Evolutionary conservation across 2,329 filamentous ascomycete species (phyloP).

Genomic region (Clonostachys sp.): DNA sequence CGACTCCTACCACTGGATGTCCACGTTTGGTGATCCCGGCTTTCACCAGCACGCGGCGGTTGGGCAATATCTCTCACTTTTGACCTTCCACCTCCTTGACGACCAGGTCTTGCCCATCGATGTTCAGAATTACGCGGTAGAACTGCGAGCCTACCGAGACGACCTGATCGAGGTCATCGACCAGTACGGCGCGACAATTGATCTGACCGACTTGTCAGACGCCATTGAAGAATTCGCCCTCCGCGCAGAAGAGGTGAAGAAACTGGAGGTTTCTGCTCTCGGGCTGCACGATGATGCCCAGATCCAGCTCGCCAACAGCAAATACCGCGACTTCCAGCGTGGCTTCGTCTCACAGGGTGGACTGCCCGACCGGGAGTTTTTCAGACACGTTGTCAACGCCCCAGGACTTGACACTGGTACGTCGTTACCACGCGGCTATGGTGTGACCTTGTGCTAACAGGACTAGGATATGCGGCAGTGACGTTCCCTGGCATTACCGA

Average conservation of each 20-base stretch:
- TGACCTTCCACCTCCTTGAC: constrained; percentile 30
- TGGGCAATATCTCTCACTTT: constrained; percentile 37
- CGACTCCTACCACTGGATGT: constrained; percentile 82
- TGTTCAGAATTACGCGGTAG: constrained; percentile 30
- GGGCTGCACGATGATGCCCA: constrained; percentile 17
- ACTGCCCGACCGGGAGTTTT: constrained; percentile 37
- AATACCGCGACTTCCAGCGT: constrained; percentile 41
- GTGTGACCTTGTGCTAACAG: neutral
- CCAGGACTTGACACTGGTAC: constrained; percentile 36
- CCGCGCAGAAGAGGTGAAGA: constrained; percentile 21
- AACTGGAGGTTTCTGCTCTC: constrained; percentile 20
- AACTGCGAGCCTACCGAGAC: constrained; percentile 29
- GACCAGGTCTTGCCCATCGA: constrained; percentile 32
- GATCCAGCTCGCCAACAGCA: constrained; percentile 33
- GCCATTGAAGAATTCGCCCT: constrained; percentile 30
- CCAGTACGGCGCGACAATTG: constrained; percentile 23
- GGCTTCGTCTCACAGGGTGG: constrained; percentile 43
- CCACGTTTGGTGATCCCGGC: constrained; percentile 65
- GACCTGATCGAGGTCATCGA: constrained; percentile 25
- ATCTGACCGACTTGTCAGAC: constrained; percentile 26
- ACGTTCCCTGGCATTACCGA: constrained; percentile 58
- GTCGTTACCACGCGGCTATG: neutral
- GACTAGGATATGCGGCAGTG: constrained; percentile 28
- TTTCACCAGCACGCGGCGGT: constrained; percentile 57
- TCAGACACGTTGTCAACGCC: constrained; percentile 39